Base-by-base conservation (phyloP, 2,329 filamentous ascomycete species). In the Apiospora aurea region DNA sequence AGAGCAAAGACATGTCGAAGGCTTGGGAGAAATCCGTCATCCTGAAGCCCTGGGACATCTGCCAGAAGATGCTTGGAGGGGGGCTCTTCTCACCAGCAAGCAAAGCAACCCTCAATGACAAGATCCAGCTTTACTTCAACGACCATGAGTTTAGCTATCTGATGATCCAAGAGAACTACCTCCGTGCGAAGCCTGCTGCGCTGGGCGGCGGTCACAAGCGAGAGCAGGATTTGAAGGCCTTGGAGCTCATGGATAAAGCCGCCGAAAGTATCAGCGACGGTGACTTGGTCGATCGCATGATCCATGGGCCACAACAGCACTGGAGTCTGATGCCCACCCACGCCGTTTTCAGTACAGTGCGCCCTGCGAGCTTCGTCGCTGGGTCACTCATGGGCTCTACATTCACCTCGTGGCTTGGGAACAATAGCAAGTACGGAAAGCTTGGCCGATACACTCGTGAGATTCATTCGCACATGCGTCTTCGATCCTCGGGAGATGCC, bases 121-220 rank as follows among this genome's bases (percentile, higher is more conserved):
- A 99, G 86, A 96, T 97, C 74, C 96, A 99, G 83, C 90, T 99
- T 1, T 99, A 99, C 82, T 99, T 99, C 87, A 98, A 99, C 81
- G 96, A 99, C 78, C 96, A 99, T 79, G 96, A 99, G 78, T 97
- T 98, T 83, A 98, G 95, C 78, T 96, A 92, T 79, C 86, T 99
- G 70, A 98, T 99, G 96, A 91, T 99, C 67, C 96, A 99, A 81
- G 97, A 99, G 82, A 99, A 99, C 80, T 99, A 99, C 77, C 87
- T 99, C 16, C 92, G 91, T 74, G 95, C 94, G 1, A 94, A 91
- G 73, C 96, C 96, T 3, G 87, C 91, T 73, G 87, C 82, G 5
- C 85, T 93, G 4, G 84, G 85, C 67, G 83, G 84, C 26, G 92
- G 91, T 79, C 86, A 86, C 51, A 90, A 88, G 72, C 90, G 89